These are phyloP conservation scores for Beauveria sp. DNA, from an alignment of 2,329 filamentous ascomycete genomes.

Conservation along the genomic window DNA sequence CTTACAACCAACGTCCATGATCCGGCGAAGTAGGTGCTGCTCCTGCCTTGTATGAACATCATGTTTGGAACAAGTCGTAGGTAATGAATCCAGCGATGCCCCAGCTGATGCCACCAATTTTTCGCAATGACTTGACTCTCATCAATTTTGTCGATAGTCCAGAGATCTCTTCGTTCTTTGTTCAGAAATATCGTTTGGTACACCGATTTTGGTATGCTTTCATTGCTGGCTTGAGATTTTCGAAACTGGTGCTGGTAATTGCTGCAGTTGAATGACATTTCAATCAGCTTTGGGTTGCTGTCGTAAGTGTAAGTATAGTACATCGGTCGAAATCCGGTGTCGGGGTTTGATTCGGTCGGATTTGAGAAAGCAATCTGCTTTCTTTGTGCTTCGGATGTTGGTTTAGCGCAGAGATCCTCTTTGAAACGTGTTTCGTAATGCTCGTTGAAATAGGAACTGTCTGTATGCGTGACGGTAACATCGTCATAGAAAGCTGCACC, in stretches of 20 bases:
- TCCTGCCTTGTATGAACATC: constrained; percentile 62
- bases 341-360: constrained; percentile 35
- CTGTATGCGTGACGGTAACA: constrained; percentile 62
- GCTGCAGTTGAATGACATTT: constrained; percentile 68
- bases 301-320: constrained; percentile 57
- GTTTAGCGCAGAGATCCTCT: constrained; percentile 39
- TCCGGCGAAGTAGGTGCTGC: constrained; percentile 55
- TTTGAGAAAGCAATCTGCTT: constrained; percentile 33
- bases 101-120: constrained; percentile 63
- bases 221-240: constrained; percentile 18
- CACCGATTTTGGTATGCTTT: constrained; percentile 45
- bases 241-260: constrained; percentile 70
- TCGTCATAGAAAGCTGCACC: constrained; percentile 63
- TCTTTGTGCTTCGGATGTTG: constrained; percentile 32
- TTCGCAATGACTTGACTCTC: constrained; percentile 51
- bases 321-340: constrained; percentile 55
- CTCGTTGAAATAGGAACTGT: constrained; percentile 56
- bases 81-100: constrained; percentile 58
- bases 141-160: constrained; percentile 53
- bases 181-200: constrained; percentile 65
- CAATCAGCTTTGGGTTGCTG: constrained; percentile 48
- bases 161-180: constrained; percentile 46
- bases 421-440: constrained; percentile 60
- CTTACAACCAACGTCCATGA: constrained; percentile 61
- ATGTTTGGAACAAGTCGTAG: constrained; percentile 60